Evolutionary conservation across 495 filamentous ascomycete species (phyloP), one percentile per base, ranked within the genome.

Genomic region (Aspergillus diversus): DNA sequence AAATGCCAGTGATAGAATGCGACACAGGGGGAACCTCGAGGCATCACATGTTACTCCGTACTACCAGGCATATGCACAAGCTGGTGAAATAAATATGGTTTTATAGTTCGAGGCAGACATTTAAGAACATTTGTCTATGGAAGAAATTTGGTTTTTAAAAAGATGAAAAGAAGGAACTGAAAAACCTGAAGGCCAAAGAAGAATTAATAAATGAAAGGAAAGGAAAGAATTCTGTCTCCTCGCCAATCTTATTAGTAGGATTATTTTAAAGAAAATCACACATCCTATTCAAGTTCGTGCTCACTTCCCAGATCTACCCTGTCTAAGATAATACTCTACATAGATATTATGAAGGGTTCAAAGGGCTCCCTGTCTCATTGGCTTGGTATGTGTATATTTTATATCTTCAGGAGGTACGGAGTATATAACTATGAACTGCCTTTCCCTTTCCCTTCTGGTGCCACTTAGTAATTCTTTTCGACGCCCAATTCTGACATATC

Each of bases 401-500:
- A 43, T 13, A 4, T 43, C 21, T 27, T 27, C 21, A 27, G 21
- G 21, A 2, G 21, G 21, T 27, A 2, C 21, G 21, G 21, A 27
- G 21, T 27, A 27, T 27, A 27, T 27, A 27, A 27, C 21, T 2
- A 27, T 27, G 21, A 27, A 27, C 21, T 27, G 21, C 21, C 21
- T 27, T 27, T 27, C 21, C 2, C 21, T 27, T 27, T 27, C 21
- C 21, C 21, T 27, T 27, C 21, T 27, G 21, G 21, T 27, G 21
- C 21, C 21, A 1, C 21, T 27, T 27, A 4, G 39, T 43, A 12
- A 43, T 39, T 39, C 46, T 50, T 50, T 50, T 50, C 21, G 21
- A 17, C 21, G 9, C 8, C 8, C 47, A 21, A 7, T 49, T 50
- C 8, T 59, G 43, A 50, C 33, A 50, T 51, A 35, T 59, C 57